Base-by-base conservation (phyloP, 106 monocot genomes). In the Dendrobium huoshanense region DNA sequence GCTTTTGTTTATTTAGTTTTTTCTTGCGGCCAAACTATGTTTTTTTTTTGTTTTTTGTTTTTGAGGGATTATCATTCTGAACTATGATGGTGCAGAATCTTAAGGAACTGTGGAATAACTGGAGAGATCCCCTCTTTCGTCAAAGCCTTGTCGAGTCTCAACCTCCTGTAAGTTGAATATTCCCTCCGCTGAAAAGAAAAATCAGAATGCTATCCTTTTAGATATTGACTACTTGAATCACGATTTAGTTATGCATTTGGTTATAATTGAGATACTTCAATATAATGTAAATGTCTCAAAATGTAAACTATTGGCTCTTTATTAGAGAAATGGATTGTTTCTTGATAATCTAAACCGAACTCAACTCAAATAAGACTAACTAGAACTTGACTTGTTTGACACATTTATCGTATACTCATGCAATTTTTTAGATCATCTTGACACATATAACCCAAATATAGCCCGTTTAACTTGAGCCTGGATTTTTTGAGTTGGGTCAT, bases 21-120 rank as follows among this genome's bases (percentile, higher is more conserved):
- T 11, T 76, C 27, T 0, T 49, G 51, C 10, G 49, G 45, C 2
- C 11, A 22, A 29, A 76, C 49, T 76, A 37, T 37, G 37, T 37
- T 37, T 37, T 37, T 37, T 37, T 2, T 37, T 37, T 3, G 2
- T 2, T 2, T 74, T 70, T 15, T 74, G 43, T 43, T 49, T 76
- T 49, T 49, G 49, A 25, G n/a, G 18, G 22, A 76, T 22, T 48
- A 49, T 49, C 18, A 25, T 41, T 41, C 27, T 76, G 47, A 76
- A 49, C 3, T 51, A 51, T 18, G 9, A 22, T 76, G 3, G 24
- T 51, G 76, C 76, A 76, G 76, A 49, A 76, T 49, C 24, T 25
- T 76, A 76, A 49, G 76, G 25, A 76, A 27, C 49, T 76, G 76
- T 76, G 76, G 76, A 51, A 48, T 76, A 47, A 76, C 76, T 49